Evolutionary conservation across 495 filamentous ascomycete species (phyloP).

Genomic region (Talaromyces liani): DNA sequence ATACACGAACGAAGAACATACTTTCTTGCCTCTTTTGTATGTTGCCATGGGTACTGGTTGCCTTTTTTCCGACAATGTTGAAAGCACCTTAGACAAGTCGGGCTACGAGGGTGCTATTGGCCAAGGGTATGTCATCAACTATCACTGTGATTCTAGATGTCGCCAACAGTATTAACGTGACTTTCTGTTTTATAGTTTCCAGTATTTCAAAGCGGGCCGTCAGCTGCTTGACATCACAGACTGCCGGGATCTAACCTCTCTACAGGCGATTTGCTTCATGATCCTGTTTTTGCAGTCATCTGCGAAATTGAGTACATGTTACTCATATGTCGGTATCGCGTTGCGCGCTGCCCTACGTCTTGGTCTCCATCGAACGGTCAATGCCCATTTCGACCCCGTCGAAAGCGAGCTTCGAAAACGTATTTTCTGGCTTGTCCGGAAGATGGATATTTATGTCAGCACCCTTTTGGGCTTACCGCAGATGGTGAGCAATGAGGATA

Average conservation of each 20-base stretch:
- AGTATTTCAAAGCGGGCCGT: conserved; percentile 76
- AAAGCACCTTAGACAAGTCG: conserved; percentile 36
- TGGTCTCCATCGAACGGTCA: conserved; percentile 77
- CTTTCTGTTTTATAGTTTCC: conserved; percentile 47
- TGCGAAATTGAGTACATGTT: conserved; percentile 86
- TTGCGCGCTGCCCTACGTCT: conserved; percentile 77
- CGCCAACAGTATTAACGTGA: conserved; percentile 1
- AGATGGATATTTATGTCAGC: conserved; percentile 91
- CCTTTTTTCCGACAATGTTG: conserved; percentile 56
- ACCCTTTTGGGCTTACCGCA: conserved; percentile 80
- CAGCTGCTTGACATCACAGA: conserved; percentile 85
- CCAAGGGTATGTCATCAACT: conserved; percentile 55
- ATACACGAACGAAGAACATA: conserved; percentile 66
- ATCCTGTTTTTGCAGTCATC: conserved; percentile 88
- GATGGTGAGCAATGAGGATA: conserved; percentile 78
- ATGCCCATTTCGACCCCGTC: conserved; percentile 70
- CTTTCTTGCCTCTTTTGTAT: conserved; percentile 78
- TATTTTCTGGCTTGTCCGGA: conserved; percentile 84
- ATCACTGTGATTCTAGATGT: not conserved
- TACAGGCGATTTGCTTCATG: conserved; percentile 88
- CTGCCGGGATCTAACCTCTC: conserved; percentile 74
- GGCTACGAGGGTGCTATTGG: conserved; percentile 70
- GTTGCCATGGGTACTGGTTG: conserved; percentile 78
- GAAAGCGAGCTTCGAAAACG: conserved; percentile 78
- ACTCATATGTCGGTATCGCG: conserved; percentile 87